These are phyloP conservation scores for Geopyxis carbonaria DNA, from an alignment of 495 filamentous ascomycete genomes.

Conservation along the genomic window DNA sequence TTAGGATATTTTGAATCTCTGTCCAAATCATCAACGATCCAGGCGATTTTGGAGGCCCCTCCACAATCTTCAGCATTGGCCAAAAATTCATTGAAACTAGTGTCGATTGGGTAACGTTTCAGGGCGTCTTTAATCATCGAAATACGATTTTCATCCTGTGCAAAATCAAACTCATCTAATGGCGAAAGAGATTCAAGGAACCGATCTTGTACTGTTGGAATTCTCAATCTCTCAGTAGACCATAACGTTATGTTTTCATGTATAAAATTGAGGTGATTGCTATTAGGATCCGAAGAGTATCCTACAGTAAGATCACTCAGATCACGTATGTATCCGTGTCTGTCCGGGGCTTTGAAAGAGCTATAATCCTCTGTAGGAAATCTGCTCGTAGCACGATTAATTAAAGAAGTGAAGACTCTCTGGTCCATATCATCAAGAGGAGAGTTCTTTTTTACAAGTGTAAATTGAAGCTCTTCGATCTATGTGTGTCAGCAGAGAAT, in stretches of 20 bases:
- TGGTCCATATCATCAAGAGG: slow-evolving; percentile 6
- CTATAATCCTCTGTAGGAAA: slow-evolving; percentile 5
- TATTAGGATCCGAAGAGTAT: not conserved
- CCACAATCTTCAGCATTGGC: slow-evolving; percentile 31
- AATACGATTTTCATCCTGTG: slow-evolving; percentile 26
- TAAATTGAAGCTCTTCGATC: no score
- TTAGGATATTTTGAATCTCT: slow-evolving; percentile 9
- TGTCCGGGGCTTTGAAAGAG: slow-evolving; percentile 17
- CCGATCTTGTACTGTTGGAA: slow-evolving; percentile 25
- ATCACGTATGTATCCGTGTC: slow-evolving; percentile 5
- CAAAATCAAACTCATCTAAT: slow-evolving; percentile 29
- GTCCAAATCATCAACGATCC: slow-evolving; percentile 30
- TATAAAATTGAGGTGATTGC: slow-evolving; percentile 8
- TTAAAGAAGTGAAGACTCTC: slow-evolving; percentile 13
- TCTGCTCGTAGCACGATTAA: slow-evolving; percentile 11
- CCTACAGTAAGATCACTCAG: slow-evolving; percentile 19
- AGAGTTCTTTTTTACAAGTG: slow-evolving; percentile 8
- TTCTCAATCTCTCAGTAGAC: slow-evolving; percentile 16
- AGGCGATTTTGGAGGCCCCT: slow-evolving; percentile 25
- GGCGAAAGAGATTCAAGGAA: slow-evolving; percentile 20
- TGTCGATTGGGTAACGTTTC: slow-evolving; percentile 26
- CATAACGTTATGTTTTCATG: slow-evolving; percentile 22
- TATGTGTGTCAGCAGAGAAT: no score
- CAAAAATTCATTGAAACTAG: slow-evolving; percentile 31
- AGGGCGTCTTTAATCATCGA: slow-evolving; percentile 29